Base-by-base conservation (phyloP, 371 early-diverging fungal genomes). In the Syncephalastrum contaminatum region DNA sequence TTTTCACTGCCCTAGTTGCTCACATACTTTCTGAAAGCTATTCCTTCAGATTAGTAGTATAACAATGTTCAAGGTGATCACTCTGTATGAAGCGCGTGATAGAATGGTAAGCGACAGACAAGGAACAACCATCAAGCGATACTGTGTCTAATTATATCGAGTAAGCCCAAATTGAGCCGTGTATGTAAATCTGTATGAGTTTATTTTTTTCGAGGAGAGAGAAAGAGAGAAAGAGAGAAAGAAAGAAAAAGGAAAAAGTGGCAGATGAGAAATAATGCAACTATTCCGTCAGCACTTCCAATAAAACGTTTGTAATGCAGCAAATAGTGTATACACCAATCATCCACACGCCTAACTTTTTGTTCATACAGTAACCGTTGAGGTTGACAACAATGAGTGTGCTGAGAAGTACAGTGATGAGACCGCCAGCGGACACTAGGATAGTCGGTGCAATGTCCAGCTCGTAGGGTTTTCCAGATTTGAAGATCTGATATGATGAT, bases 361-460 rank as follows among this genome's bases (percentile, higher is more conserved):
- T 67, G 12, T 66, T 73, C 25, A 85, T 58, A 18, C 60, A 61
- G 42, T 80, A 88, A 8, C 75, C 75, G 46, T 75, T 81, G 21
- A 70, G 44, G 27, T 65, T 58, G 2, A 85, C 83, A n/a, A 84
- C 72, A 14, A 87, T 48, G 7, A 84, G 46, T 16, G 79, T 63
- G n/a, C 75, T 70, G 18, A 72, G n/a, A 10, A 86, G 44, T 3
- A 82, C 70, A 20, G 73, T 45, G 10, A 85, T 59, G 3, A 86
- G 57, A 2, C 83, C 83, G 14, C 59, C 54, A 0, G 76, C 54
- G 2, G 85, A 83, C 14, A 84, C 64, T 3, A 87, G 41, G 20
- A 88, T 72, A 1, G 83, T 83, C 4, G 82, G 80, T 4, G 79
- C 74, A 30, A 85, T 64, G 18, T 72, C 66, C n/a, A 88, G 53